Evolutionary conservation across 805 yeast genomes (phyloP).

Genomic region (Suhomyces emberorum): DNA sequence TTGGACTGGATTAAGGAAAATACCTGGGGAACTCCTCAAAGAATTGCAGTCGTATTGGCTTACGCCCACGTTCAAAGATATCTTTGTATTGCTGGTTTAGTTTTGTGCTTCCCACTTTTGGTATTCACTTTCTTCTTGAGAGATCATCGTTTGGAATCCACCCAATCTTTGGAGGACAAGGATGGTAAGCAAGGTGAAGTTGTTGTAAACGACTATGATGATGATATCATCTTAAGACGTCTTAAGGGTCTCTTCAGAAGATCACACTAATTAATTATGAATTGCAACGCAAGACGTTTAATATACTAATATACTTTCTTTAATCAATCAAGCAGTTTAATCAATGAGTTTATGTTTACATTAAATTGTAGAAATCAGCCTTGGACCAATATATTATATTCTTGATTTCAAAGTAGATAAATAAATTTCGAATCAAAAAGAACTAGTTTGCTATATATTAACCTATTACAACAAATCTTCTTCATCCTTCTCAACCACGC

Average conservation of each 20-base stretch:
- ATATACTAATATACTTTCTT: no score
- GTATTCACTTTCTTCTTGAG: conserved; percentile 47
- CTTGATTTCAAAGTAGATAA: no score
- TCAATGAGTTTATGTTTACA: no score
- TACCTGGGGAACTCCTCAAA: conserved; percentile 62
- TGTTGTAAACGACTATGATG: conserved; percentile 23
- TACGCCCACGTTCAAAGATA: conserved; percentile 59
- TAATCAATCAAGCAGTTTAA: no score
- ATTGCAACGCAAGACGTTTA: no score
- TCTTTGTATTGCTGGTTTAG: conserved; percentile 53
- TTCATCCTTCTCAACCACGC: conserved; percentile 69
- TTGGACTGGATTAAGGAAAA: conserved; percentile 44
- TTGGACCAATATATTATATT: no score
- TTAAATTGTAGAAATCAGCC: neutral
- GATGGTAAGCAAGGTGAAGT: conserved; percentile 9
- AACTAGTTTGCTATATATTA: no score
- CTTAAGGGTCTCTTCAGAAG: conserved; percentile 12
- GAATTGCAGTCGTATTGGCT: conserved; percentile 54
- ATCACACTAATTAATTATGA: neutral
- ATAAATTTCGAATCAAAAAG: no score
- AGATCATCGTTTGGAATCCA: conserved; percentile 45
- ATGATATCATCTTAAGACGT: conserved; percentile 15
- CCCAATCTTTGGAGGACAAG: conserved; percentile 26
- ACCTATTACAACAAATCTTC: conserved; percentile 47
- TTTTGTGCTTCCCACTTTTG: conserved; percentile 54